Evolutionary conservation across 2,329 filamentous ascomycete genomes (phyloP).

Genomic region (Trichoderma sp.): DNA sequence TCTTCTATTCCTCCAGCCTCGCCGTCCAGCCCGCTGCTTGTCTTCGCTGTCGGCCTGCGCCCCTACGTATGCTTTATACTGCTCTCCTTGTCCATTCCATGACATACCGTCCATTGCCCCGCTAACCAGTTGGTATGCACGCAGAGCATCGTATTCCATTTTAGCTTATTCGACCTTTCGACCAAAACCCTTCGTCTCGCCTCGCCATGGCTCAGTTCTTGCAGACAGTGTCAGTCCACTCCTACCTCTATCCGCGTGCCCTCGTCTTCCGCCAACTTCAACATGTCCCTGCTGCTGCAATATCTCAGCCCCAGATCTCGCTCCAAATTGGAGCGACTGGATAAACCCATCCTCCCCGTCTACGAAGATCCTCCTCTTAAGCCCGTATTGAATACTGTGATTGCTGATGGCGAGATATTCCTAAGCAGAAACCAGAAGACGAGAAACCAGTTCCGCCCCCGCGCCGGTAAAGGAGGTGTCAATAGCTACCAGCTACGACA

Average conservation of each 20-base stretch:
- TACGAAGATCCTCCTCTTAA: slow-evolving; percentile 37
- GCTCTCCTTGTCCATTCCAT: slow-evolving; percentile 1
- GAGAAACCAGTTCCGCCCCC: slow-evolving; percentile 88
- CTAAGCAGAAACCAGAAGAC: slow-evolving; percentile 77
- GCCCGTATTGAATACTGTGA: slow-evolving; percentile 30
- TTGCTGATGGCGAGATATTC: slow-evolving; percentile 39
- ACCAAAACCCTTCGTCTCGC: slow-evolving; percentile 14
- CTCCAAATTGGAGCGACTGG: slow-evolving; percentile 39
- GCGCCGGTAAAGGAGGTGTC: slow-evolving; percentile 83
- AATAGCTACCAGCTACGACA: slow-evolving; percentile 92
- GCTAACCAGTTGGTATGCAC: slow-evolving; percentile 29
- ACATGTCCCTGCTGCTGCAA: slow-evolving; percentile 38
- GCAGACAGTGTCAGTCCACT: slow-evolving; percentile 51
- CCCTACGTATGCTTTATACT: background rate
- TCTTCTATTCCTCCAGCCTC: background rate
- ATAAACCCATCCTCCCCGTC: slow-evolving; percentile 41
- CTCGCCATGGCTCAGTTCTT: slow-evolving; percentile 47
- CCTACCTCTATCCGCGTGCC: slow-evolving; percentile 17
- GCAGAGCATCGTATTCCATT: slow-evolving; percentile 8
- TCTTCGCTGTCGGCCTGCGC: background rate
- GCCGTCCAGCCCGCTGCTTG: background rate
- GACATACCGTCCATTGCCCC: slow-evolving; percentile 27
- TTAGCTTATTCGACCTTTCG: slow-evolving; percentile 17
- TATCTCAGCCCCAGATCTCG: slow-evolving; percentile 43
- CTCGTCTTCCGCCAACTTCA: slow-evolving; percentile 28